Base-by-base conservation (phyloP, 2,329 filamentous ascomycete species). In the Diaporthe ampelina region DNA sequence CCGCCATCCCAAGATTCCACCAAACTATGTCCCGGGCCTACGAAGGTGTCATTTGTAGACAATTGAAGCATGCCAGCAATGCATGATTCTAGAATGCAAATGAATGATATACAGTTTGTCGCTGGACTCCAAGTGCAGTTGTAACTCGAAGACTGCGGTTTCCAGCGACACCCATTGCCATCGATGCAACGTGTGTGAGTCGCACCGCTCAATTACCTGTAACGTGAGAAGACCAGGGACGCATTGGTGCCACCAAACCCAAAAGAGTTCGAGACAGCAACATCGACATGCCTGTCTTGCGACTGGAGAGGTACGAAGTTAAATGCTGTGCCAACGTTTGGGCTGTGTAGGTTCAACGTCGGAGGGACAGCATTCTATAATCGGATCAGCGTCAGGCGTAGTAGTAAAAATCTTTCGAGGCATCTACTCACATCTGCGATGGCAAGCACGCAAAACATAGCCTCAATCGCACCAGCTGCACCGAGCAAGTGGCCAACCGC, bases 211-310 rank as follows among this genome's bases (percentile, higher is more conserved):
- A 2, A 9, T 63, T 72, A 76, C 8, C n/a, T 32, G 57, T 75
- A 76, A 24, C 75, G 72, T 52, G 73, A 88, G 79, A 98, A 96
- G 70, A 95, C 95, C 50, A 99, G 85, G 71, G 92, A 95, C 56
- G 96, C 95, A 85, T 99, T 99, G 1, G 96, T 98, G 21, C 97
- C 97, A 15, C 97, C 97, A 85, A 99, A 99, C 0, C 97, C 97
- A 84, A 99, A 99, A 81, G 96, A 98, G 80, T 99, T 99, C 4
- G 94, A 97, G 74, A 99, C 79, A 7, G 94, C 94, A 29, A 96
- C 92, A 73, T 91, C 85, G 15, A 98, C 90, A 3, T 87, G 81
- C 77, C 91, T 92, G 70, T 93, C 83, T 82, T 98, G 95, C 0
- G 95, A 88, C 59, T 86, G 81, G 5, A 91, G 87, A 0, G 95